phyloP scores from a whole-genome alignment of 345 rosid species.

The Eucalyptus decipiens region DNA sequence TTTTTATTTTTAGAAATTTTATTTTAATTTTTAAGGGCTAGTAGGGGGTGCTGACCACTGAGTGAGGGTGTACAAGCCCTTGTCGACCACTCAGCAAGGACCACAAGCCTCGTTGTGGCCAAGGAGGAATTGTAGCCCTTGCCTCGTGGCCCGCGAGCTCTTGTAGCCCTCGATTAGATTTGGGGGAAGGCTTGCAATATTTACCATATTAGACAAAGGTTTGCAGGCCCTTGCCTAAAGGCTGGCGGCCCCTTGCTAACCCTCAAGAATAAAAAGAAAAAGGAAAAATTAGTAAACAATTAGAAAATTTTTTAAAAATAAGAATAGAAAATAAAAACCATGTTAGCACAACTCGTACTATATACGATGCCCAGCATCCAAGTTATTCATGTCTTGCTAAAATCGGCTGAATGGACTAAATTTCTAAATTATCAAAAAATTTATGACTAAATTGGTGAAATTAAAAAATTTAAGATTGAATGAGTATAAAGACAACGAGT shows the following conservation, averaged over 20 bases:
- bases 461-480: neutral
- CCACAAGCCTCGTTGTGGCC: neutral
- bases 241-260: fast-evolving
- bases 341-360: too few species aligned
- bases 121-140: neutral
- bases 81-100: fast-evolving
- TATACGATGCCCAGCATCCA: fast-evolving
- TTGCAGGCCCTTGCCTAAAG: too few species aligned
- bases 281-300: too few species aligned
- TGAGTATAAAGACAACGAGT: fast-evolving
- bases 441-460: neutral
- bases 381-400: fast-evolving
- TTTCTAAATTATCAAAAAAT: fast-evolving
- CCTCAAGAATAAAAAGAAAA: too few species aligned
- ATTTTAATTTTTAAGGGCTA: too few species aligned
- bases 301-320: too few species aligned
- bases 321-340: neutral
- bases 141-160: fast-evolving
- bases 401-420: too few species aligned
- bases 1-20: too few species aligned
- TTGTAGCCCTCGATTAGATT: neutral
- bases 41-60: fast-evolving
- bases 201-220: too few species aligned
- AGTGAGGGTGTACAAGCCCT: neutral
- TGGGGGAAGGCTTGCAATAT: fast-evolving